Evolutionary conservation across 306 rosid species (phyloP).

Genomic region (Quercus mongolica): DNA sequence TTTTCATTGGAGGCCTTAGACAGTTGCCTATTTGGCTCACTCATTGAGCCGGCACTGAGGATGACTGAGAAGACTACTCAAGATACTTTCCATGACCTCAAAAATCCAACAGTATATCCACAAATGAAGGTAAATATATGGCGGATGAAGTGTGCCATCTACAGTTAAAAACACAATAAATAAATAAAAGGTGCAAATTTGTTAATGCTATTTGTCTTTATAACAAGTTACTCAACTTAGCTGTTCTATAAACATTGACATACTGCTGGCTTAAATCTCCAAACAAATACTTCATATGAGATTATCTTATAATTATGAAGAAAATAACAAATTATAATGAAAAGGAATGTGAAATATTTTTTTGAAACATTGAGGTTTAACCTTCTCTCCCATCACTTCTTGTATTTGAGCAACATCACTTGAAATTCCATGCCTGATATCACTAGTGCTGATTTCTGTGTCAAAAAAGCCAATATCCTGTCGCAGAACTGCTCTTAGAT

Average conservation of each 20-base stretch:
- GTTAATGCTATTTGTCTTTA: neutral
- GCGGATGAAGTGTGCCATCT: slow-evolving; percentile 93
- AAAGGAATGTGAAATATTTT: neutral
- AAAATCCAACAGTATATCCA: slow-evolving; percentile 75
- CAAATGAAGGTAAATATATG: slow-evolving; percentile 75
- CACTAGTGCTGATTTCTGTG: slow-evolving; percentile 61
- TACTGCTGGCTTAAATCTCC: too few relatives aligned
- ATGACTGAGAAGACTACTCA: slow-evolving; percentile 69
- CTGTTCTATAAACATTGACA: too few relatives aligned
- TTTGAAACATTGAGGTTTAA: slow-evolving; percentile 7
- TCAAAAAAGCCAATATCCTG: slow-evolving; percentile 75
- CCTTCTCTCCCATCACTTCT: slow-evolving; percentile 99
- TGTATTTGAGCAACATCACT: slow-evolving; percentile 93
- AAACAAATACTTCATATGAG: neutral
- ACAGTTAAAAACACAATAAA: slow-evolving; percentile 15
- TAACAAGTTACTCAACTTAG: too few relatives aligned
- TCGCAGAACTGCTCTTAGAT: slow-evolving; percentile 69
- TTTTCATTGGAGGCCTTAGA: too few relatives aligned
- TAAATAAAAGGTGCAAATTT: neutral
- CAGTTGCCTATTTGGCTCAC: too few relatives aligned
- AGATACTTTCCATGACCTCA: slow-evolving; percentile 79
- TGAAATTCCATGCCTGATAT: slow-evolving; percentile 89
- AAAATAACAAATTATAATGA: neutral
- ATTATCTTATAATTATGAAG: neutral
- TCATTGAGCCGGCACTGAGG: neutral